These are phyloP conservation scores for Musa troglodytarum DNA, from an alignment of 176 grass and related monocot genomes.

Conservation along the genomic window DNA sequence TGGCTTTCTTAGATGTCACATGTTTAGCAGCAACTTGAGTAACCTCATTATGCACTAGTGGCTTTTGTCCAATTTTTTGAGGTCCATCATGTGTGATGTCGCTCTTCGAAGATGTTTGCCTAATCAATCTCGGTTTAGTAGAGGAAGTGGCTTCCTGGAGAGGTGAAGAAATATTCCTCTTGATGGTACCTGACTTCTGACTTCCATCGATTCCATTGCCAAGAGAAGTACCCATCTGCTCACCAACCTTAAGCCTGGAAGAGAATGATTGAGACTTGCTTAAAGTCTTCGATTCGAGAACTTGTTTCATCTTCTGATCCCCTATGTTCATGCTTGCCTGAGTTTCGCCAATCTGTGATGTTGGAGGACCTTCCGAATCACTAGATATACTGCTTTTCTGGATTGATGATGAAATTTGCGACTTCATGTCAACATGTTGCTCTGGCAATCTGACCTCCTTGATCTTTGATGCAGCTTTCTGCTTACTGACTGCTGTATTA, in stretches of 20 bases:
- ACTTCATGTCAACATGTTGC: constrained; percentile 16
- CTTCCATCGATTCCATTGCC: not conserved
- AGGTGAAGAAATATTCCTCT: not conserved
- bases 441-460: constrained; percentile 26
- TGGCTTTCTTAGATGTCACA: constrained; percentile 25
- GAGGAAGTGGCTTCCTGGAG: constrained; percentile 21
- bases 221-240: constrained; percentile 17
- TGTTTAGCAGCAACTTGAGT: constrained; percentile 7
- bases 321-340: not conserved
- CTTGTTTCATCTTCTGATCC: constrained; percentile 26
- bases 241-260: constrained; percentile 22
- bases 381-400: constrained; percentile 40
- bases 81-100: constrained; percentile 27
- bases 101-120: constrained; percentile 19
- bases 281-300: constrained; percentile 23
- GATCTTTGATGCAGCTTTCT: constrained; percentile 20
- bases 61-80: constrained; percentile 23
- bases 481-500: constrained; percentile 29
- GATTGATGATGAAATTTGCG: not conserved
- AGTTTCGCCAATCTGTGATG: constrained; percentile 14
- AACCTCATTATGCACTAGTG: constrained; percentile 21
- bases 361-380: constrained; percentile 18
- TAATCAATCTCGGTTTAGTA: constrained; percentile 23
- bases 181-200: not conserved
- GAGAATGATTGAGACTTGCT: constrained; percentile 20